These are phyloP conservation scores for Barnettozyma sp. DNA, from an alignment of 805 yeast genomes.

Conservation along the genomic window DNA sequence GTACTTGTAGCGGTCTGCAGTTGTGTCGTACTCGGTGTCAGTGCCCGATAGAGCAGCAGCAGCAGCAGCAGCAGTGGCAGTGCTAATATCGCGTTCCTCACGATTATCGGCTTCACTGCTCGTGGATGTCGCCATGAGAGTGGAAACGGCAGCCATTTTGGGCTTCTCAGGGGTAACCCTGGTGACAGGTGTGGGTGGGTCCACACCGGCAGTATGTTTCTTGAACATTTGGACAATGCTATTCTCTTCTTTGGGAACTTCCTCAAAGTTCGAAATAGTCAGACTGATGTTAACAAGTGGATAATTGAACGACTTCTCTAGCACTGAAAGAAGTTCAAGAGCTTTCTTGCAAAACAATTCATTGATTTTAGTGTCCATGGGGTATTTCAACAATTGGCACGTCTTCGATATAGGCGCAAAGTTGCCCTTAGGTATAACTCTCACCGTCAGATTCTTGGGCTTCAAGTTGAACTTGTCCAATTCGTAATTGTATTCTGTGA, in stretches of 20 bases:
- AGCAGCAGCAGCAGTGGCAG: too few relatives aligned
- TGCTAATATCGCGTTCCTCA: too few relatives aligned
- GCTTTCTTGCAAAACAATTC: slow-evolving; percentile 26
- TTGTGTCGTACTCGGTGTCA: background rate
- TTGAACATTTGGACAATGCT: slow-evolving; percentile 5
- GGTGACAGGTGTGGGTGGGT: too few relatives aligned
- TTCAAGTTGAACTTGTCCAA: slow-evolving; percentile 26
- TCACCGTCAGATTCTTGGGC: slow-evolving; percentile 42
- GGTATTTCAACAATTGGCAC: slow-evolving; percentile 17
- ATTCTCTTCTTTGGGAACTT: slow-evolving; percentile 13
- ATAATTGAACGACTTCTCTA: slow-evolving; percentile 32
- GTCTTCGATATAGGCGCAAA: slow-evolving; percentile 26
- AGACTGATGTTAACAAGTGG: slow-evolving; percentile 48
- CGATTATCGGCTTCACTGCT: too few relatives aligned
- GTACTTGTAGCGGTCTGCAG: slow-evolving; percentile 2
- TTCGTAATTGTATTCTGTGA: slow-evolving; percentile 72
- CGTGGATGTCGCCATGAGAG: too few relatives aligned
- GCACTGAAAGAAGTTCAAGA: slow-evolving; percentile 35
- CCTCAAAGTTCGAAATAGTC: slow-evolving; percentile 47
- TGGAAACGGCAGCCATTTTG: too few relatives aligned
- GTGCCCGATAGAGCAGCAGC: slow-evolving; percentile 9
- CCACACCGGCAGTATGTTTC: too few relatives aligned
- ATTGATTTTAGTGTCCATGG: slow-evolving; percentile 3
- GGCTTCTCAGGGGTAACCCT: too few relatives aligned
- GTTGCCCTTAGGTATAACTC: slow-evolving; percentile 21